Base-by-base conservation (phyloP, 1,139 yeast genomes). In the Kodamaea anthophila region DNA sequence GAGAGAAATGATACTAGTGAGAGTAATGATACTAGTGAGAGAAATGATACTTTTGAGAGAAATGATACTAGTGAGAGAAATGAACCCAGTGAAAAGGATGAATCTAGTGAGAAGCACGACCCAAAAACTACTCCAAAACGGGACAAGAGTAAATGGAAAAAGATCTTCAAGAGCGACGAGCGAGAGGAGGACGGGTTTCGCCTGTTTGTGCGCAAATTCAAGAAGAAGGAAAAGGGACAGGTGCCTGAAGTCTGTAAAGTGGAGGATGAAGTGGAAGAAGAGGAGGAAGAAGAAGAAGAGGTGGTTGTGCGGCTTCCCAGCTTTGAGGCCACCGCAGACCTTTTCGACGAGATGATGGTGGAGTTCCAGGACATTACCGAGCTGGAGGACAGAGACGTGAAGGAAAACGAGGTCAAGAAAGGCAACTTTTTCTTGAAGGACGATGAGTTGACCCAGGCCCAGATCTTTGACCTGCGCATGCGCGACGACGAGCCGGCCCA, bases 361-460 rank as follows among this genome's bases (percentile, higher is more conserved):
- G 49, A 51, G 9, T 55, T 60, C 34, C 58, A 54, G 30, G 58
- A 49, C 15, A 46, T 33, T 13, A 18, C 32, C 8, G 32, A 33
- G 13, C 26, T 26, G 12, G 34, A 28, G 9, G 22, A 15, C 3
- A 29, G 18, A 10, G 7, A 11, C 8, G 23, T 26, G 13, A 15
- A 16, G 9, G 9, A 16, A 6, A 16, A 16, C 8, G 18, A 16
- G 18, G 21, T 11, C 5, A 5, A 21, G 16, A 20, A 47, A n/a
- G 51, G 47, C 23, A 60, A 55, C 19, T 65, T 65, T 20, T 58
- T 62, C 36, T 52, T 66, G 34, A 53, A 50, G 31, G 72, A 66
- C 44, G 72, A 65, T 36, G 72, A 66, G 38, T 55, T 66, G 34
- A 60, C 69, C 2, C 46, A 44, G 24, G 71, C 55, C 21, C 71